These are phyloP conservation scores for Dendrothele bispora DNA, from an alignment of 768 basidiomycete species.

Conservation along the genomic window DNA sequence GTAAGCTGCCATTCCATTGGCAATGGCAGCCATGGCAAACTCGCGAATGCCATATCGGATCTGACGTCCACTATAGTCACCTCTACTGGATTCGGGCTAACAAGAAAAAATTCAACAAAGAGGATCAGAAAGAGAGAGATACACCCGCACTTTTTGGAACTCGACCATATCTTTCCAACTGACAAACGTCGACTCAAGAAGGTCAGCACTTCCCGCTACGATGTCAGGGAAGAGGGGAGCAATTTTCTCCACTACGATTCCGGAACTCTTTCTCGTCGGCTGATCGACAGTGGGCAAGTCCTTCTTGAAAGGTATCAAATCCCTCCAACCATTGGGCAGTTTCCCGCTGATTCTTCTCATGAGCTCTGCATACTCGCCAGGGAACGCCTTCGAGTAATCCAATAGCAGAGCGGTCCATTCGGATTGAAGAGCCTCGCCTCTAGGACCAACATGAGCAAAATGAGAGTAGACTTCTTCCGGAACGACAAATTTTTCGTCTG, in stretches of 20 bases:
- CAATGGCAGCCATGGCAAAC: conserved; percentile 12
- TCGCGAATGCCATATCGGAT: conserved; percentile 15
- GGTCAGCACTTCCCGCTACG: conserved; percentile 11
- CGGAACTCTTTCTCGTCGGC: conserved; percentile 13
- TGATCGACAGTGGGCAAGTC: conserved; percentile 9
- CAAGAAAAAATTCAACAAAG: not conserved
- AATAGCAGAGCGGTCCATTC: conserved; percentile 6
- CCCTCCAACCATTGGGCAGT: conserved; percentile 10
- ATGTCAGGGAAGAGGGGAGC: conserved; percentile 12
- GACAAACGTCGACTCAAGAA: conserved; percentile 13
- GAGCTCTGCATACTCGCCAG: conserved; percentile 9
- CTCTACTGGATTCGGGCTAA: conserved; percentile 10
- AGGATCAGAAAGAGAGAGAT: not conserved
- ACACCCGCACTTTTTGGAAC: conserved; percentile 9
- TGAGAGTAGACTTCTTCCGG: conserved; percentile 9
- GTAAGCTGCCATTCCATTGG: conserved; percentile 13
- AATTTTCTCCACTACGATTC: conserved; percentile 7
- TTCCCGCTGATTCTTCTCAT: conserved; percentile 8
- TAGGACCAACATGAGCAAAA: conserved; percentile 6
- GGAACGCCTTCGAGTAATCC: conserved; percentile 5
- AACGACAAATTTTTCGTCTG: conserved; percentile 7
- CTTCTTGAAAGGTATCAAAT: conserved; percentile 6
- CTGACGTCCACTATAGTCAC: conserved; percentile 11
- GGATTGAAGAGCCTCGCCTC: conserved; percentile 5
- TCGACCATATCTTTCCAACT: conserved; percentile 9